These are phyloP conservation scores for Trametes villosa DNA, from an alignment of 768 basidiomycete genomes.

Conservation along the genomic window DNA sequence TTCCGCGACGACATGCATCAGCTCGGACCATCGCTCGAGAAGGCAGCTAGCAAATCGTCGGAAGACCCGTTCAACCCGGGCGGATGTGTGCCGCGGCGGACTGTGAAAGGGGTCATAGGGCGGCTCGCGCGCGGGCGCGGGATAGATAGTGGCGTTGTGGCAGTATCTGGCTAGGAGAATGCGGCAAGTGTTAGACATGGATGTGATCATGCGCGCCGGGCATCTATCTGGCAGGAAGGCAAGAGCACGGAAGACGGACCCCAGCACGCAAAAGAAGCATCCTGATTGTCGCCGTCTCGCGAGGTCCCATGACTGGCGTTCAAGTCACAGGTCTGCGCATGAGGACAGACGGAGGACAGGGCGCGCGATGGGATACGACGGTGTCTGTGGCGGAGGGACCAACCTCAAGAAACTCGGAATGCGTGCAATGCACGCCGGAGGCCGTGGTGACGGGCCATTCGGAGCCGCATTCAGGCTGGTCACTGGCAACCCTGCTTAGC, in stretches of 20 bases:
- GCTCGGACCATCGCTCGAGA: background rate
- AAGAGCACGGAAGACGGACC: background rate
- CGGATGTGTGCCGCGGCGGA: too few species aligned
- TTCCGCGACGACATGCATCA: background rate
- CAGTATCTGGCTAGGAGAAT: constrained; percentile 7
- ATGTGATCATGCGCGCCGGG: constrained; percentile 7
- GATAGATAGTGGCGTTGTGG: constrained; percentile 16
- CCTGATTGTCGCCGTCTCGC: background rate
- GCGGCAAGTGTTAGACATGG: background rate
- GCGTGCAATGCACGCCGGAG: too few species aligned
- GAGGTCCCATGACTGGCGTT: background rate
- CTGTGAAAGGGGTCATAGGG: constrained; percentile 7
- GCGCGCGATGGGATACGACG: too few species aligned
- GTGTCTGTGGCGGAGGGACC: too few species aligned
- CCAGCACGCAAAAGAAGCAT: background rate
- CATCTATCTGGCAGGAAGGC: background rate
- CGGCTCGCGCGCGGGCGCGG: constrained; percentile 1
- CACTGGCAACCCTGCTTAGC: too few species aligned
- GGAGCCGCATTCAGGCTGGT: too few species aligned
- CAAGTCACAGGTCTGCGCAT: background rate
- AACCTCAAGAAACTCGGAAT: too few species aligned
- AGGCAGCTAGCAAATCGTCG: background rate
- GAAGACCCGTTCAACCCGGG: background rate
- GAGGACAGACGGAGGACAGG: too few species aligned
- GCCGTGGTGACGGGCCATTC: too few species aligned